Evolutionary conservation across 371 early-diverging fungal genomes (phyloP), one percentile per base, ranked within the genome.

Genomic region (Apophysomyces trapeziformis): DNA sequence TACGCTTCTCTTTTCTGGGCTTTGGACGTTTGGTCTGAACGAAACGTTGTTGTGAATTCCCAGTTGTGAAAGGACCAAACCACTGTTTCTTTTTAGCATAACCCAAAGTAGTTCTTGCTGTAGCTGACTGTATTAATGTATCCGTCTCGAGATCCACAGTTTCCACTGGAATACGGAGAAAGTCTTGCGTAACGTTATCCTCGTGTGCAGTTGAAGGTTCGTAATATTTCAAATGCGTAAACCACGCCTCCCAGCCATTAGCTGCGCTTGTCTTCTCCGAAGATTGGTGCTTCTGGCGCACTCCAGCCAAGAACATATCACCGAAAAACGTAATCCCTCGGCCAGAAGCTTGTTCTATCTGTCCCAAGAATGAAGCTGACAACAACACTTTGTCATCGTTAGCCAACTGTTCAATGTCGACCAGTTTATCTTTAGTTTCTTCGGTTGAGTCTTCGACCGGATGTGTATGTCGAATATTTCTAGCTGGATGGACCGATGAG

Each of bases 371-470:
- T 7, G 69, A 56, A 13, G 75, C 37, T 7, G 36, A 46, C 44
- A 72, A 37, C 12, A 57, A 38, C 11, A 74, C 64, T 44, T 65
- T 45, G 0, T 38, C 43, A 50, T 70, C 68, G 14, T 65, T 68
- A 16, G 64, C 75, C 26, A 74, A 50, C 47, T 77, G 78, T n/a
- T 77, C 78, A 50, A 77, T 77, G 60, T 77, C 78, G 9, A 73
- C 16, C 14, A 74, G 43, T 12, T 21, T 37, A 9, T 72, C 41
- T 8, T 5, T 72, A 32, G 66, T 11, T 2, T 36, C 26, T 43
- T 68, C 44, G 35, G 57, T 37, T 12, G n/a, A 2, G 12, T 44
- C 4, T 32, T 35, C 11, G 45, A 50, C 4, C 41, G 11, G 56
- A 18, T 38, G 38, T 8, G 44, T 26, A 32, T 45, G 35, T 56